Percentiles rank a stretch among this genome's conserved stretches.
These are phyloP conservation scores for Carnegiea gigantea DNA, from an alignment of 179 eudicot genomes.

Conservation along the genomic window DNA sequence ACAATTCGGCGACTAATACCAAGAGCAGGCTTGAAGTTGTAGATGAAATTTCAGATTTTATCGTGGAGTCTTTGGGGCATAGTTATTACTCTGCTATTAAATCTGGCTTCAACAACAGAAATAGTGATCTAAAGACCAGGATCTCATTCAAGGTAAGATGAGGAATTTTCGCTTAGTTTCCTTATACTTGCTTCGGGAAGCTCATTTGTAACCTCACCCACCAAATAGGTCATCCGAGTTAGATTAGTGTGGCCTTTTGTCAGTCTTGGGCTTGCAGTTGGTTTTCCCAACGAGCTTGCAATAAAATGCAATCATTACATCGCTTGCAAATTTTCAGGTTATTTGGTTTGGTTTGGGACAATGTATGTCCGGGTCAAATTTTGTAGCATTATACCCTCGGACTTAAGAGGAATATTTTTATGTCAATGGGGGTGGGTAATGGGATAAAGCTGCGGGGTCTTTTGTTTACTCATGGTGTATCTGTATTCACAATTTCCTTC, in stretches of 20 bases:
- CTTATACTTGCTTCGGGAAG: background rate
- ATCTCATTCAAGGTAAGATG: constrained; percentile 79
- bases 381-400: background rate
- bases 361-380: background rate
- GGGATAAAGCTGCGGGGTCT: background rate
- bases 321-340: background rate
- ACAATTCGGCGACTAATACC: constrained; percentile 53
- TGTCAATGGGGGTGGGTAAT: background rate
- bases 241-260: background rate
- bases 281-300: too few relatives aligned
- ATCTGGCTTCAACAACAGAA: constrained; percentile 59
- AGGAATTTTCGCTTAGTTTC: background rate
- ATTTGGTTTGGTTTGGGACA: background rate
- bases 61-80: constrained; percentile 43
- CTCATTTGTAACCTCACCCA: background rate
- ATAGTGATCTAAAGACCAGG: constrained; percentile 62
- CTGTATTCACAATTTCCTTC: background rate
- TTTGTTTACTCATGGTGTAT: background rate
- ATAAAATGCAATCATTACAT: too few relatives aligned
- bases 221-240: background rate
- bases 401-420: too few relatives aligned
- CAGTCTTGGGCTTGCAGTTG: too few relatives aligned
- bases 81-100: constrained; percentile 43
- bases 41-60: constrained; percentile 39
- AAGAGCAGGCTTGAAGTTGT: constrained; percentile 43